Conservation (phyloP, 2,329 filamentous ascomycete genomes). For the Fusarium tanahbumbuense region DNA sequence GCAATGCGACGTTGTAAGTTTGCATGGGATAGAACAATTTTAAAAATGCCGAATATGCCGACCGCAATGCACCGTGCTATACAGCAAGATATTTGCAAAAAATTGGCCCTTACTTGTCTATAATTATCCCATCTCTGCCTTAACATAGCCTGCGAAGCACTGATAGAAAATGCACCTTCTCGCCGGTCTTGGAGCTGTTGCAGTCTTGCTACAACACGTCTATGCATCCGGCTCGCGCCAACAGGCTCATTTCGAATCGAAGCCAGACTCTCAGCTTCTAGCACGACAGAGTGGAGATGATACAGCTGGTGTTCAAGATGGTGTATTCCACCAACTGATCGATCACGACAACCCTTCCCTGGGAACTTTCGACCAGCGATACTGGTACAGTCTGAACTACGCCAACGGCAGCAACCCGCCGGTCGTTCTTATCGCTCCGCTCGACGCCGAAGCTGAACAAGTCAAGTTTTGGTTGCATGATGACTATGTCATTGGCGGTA, state of each 20-base stretch:
- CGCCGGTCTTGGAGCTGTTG: background rate
- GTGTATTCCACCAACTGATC: conserved; percentile 5
- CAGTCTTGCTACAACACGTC: background rate
- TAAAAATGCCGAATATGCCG: background rate
- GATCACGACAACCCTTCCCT: conserved; percentile 3
- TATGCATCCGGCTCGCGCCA: background rate
- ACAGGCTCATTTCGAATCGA: background rate
- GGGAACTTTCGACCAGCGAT: conserved; percentile 7
- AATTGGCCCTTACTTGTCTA: no score
- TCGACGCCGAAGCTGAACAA: conserved; percentile 6
- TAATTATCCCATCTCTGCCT: no score
- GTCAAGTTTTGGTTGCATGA: conserved; percentile 6
- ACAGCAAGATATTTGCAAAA: no score
- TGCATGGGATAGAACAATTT: background rate
- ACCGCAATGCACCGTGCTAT: no score
- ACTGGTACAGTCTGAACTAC: conserved; percentile 15
- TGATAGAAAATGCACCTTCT: background rate
- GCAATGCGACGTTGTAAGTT: background rate
- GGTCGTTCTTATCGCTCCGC: background rate
- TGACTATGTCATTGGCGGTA: conserved; percentile 13
- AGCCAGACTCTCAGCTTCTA: background rate
- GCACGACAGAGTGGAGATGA: background rate
- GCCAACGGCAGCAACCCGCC: conserved; percentile 1
- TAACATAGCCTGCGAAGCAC: background rate
- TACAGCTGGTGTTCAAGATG: background rate